A percentile compares a stretch with the other conserved stretches of the same genome.
Conservation (phyloP, 2,329 filamentous ascomycete species). For the Curvularia eragrostidis region DNA sequence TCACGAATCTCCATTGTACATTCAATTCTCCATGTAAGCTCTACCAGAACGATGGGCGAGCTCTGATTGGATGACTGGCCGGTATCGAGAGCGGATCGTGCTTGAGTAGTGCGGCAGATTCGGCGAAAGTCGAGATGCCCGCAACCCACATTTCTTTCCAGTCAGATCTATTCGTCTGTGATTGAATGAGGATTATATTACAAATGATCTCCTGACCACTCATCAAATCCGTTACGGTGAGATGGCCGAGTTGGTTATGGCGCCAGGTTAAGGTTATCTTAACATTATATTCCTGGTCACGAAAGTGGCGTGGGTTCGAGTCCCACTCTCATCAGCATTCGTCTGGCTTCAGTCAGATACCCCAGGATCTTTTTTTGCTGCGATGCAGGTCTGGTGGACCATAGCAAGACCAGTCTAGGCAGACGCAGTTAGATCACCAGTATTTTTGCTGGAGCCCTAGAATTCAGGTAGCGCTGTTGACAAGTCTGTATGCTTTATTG, state of each 20-base stretch:
- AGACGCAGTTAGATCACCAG: background rate
- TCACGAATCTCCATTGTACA: background rate
- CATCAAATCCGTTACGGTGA: conserved; percentile 24
- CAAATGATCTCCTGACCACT: background rate
- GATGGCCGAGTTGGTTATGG: conserved; percentile 49
- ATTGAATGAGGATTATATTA: background rate
- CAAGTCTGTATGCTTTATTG: too few species aligned
- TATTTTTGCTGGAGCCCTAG: background rate
- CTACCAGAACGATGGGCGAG: background rate
- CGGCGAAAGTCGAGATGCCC: background rate
- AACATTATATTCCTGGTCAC: conserved; percentile 48
- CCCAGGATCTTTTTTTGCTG: conserved; percentile 29
- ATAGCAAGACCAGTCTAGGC: background rate
- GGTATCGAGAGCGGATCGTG: background rate
- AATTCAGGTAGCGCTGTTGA: background rate
- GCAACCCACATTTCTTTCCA: too few species aligned
- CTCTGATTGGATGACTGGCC: background rate
- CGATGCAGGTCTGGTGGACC: background rate
- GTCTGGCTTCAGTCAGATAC: conserved; percentile 25
- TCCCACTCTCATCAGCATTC: conserved; percentile 50
- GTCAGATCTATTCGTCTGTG: too few species aligned
- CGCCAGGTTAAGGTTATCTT: conserved; percentile 48
- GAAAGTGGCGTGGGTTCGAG: conserved; percentile 45
- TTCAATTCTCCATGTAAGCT: background rate
- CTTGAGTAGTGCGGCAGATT: background rate